A percentile compares a stretch with the other conserved stretches of the same genome.
Evolutionary conservation across 1,284 basidiomycete species (phyloP).

Genomic region (Puccinia brachypodii): DNA sequence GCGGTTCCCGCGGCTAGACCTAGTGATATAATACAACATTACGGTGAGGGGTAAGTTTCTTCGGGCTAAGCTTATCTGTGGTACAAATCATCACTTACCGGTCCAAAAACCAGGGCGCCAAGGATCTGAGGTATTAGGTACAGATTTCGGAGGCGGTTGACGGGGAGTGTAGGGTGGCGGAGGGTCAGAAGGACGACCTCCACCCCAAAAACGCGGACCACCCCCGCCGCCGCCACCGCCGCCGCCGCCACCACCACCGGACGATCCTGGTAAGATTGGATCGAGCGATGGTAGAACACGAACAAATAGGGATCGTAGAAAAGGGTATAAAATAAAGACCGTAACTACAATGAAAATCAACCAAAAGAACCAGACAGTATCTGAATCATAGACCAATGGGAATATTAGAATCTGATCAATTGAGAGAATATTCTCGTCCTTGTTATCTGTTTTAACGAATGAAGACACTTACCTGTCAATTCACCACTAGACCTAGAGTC

Average conservation of each 20-base stretch:
- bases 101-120: slow-evolving; percentile 77
- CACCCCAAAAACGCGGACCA: slow-evolving; percentile 50
- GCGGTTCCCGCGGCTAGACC: slow-evolving; percentile 32
- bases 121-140: slow-evolving; percentile 50
- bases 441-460: too few relatives aligned
- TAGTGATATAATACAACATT: background rate
- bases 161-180: slow-evolving; percentile 76
- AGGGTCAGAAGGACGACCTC: slow-evolving; percentile 58
- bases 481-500: slow-evolving; percentile 53
- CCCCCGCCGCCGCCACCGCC: slow-evolving; percentile 62
- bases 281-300: slow-evolving; percentile 54
- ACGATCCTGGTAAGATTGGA: slow-evolving; percentile 53
- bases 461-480: slow-evolving; percentile 63
- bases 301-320: slow-evolving; percentile 49
- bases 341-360: slow-evolving; percentile 18
- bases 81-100: slow-evolving; percentile 58
- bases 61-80: background rate
- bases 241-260: slow-evolving; percentile 54
- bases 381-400: background rate
- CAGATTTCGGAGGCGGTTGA: slow-evolving; percentile 53
- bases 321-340: slow-evolving; percentile 47
- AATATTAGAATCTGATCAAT: background rate
- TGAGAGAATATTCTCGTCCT: slow-evolving; percentile 48
- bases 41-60: background rate
- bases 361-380: slow-evolving; percentile 32